A percentile compares a stretch with the other conserved stretches of the same genome.
Conservation (phyloP, 2,329 filamentous ascomycete species). For the Pseudonectria buxi region DNA sequence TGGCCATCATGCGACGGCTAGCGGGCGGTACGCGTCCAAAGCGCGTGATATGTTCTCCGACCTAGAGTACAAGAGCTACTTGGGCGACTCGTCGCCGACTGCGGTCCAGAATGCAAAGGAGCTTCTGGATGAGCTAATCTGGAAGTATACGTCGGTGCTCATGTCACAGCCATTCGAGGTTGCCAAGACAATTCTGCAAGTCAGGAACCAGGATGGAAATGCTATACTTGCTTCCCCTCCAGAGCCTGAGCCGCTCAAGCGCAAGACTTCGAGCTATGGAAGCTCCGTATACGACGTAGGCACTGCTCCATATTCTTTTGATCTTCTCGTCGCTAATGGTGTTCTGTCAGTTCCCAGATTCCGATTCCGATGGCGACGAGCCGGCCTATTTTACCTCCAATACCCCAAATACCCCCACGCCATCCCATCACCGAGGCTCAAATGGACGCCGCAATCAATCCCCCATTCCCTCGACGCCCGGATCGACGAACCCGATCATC, state of each 20-base stretch:
- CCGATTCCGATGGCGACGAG: conserved; percentile 68
- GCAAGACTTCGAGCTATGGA: conserved; percentile 24
- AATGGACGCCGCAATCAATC: conserved; percentile 26
- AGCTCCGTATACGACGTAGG: conserved; percentile 32
- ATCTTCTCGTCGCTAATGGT: conserved; percentile 16
- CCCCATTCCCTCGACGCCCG: conserved; percentile 18
- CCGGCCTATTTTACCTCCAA: conserved; percentile 76
- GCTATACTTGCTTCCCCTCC: conserved; percentile 23
- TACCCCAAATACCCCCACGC: conserved; percentile 47
- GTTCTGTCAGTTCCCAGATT: conserved; percentile 39
- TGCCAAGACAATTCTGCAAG: conserved; percentile 86
- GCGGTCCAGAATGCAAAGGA: conserved; percentile 68
- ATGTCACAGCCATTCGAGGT: conserved; percentile 96
- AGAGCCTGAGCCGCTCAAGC: conserved; percentile 20
- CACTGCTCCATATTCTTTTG: conserved; percentile 1
- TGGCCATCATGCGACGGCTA: conserved; percentile 34
- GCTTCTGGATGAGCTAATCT: conserved; percentile 75
- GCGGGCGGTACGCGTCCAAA: conserved; percentile 37
- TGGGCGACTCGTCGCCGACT: conserved; percentile 69
- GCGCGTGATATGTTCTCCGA: conserved; percentile 84
- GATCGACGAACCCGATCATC: conserved; percentile 24
- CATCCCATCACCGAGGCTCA: conserved; percentile 28
- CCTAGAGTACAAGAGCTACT: conserved; percentile 84
- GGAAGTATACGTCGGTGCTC: conserved; percentile 85
- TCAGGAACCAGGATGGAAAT: conserved; percentile 51